Conservation (phyloP, 306 rosid species). For the Quercus rubra region DNA sequence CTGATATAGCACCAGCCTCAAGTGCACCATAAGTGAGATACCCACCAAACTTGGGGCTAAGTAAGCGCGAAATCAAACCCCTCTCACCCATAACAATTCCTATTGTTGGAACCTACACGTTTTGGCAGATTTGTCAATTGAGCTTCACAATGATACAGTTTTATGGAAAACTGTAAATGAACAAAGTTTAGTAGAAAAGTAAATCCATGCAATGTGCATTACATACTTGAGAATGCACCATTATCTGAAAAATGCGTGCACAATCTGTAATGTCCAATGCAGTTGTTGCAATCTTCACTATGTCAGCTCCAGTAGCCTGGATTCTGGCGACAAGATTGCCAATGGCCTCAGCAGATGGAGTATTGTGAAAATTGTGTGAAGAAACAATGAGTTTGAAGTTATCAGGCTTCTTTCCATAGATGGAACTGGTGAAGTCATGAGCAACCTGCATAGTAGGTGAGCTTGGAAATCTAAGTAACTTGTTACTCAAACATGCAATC, state of each 20-base stretch:
- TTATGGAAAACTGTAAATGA: background rate
- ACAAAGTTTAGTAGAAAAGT: background rate
- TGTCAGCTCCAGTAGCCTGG: conserved; percentile 44
- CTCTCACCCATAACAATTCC: conserved; percentile 43
- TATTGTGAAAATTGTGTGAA: conserved; percentile 40
- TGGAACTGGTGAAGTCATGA: conserved; percentile 34
- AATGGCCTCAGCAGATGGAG: conserved; percentile 41
- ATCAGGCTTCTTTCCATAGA: conserved; percentile 29
- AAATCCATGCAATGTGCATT: background rate
- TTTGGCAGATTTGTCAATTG: background rate
- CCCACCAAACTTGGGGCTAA: conserved; percentile 47
- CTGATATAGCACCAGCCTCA: conserved; percentile 30
- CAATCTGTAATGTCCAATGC: conserved; percentile 47
- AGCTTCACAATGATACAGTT: background rate
- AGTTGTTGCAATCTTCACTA: conserved; percentile 42
- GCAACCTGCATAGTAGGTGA: conserved; percentile 28
- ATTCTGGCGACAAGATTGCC: conserved; percentile 41
- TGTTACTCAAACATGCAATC: background rate
- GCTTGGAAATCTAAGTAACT: background rate
- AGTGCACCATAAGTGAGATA: conserved; percentile 42
- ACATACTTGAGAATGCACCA: conserved; percentile 40
- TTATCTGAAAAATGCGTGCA: conserved; percentile 37
- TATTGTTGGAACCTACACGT: conserved; percentile 37
- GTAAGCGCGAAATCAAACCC: conserved; percentile 38
- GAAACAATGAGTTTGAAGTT: conserved; percentile 45